These are phyloP conservation scores for Tetrahymena elliotti DNA, from an alignment of 73 alveolate genomes.

Conservation along the genomic window DNA sequence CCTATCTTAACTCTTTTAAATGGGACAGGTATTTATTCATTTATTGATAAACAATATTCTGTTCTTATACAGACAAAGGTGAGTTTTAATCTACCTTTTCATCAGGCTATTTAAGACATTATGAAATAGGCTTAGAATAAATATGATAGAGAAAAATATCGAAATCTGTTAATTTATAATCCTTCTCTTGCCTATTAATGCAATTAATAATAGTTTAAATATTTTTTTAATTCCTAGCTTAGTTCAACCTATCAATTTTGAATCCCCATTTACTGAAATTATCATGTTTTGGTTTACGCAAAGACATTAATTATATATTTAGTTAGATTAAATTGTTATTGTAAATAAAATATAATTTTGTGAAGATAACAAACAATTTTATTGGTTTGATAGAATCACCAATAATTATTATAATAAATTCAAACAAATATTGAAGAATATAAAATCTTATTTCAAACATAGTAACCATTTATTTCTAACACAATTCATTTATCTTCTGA, in stretches of 20 bases:
- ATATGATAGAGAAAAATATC: background rate
- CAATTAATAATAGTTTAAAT: background rate
- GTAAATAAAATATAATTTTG: background rate
- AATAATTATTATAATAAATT: too few relatives aligned
- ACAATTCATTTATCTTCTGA: too few relatives aligned
- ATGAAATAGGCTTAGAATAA: background rate
- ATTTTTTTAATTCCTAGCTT: background rate
- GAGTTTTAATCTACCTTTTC: background rate
- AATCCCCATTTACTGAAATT: background rate
- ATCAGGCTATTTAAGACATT: background rate
- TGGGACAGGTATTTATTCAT: background rate
- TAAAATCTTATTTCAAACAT: too few relatives aligned
- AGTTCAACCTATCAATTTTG: background rate
- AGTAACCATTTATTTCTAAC: too few relatives aligned
- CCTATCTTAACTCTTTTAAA: background rate
- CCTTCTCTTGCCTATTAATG: background rate
- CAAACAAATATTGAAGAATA: too few relatives aligned
- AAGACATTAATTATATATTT: background rate
- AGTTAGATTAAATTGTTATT: background rate
- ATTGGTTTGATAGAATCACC: background rate
- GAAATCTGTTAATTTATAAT: background rate
- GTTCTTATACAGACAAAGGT: background rate
- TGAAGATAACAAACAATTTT: background rate
- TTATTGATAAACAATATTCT: background rate
- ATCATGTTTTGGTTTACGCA: background rate